Percentiles rank a stretch among this genome's conserved stretches.
Conservation (phyloP, 2,329 filamentous ascomycete genomes). For the Akanthomyces muscarius region DNA sequence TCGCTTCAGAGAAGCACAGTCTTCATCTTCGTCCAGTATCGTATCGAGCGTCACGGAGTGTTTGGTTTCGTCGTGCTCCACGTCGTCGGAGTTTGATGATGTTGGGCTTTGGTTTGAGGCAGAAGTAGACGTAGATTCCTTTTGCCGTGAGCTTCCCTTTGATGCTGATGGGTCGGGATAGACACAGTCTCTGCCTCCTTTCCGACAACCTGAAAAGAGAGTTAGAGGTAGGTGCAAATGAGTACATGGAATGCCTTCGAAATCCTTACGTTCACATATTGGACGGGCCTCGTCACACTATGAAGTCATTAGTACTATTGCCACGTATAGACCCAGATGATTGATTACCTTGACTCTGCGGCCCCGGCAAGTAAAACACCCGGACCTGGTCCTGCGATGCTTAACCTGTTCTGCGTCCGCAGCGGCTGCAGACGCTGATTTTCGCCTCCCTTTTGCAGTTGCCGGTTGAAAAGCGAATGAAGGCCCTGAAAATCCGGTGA, state of each 20-base stretch:
- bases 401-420: slow-evolving; percentile 70
- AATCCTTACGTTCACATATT: slow-evolving; percentile 68
- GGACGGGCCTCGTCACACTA: slow-evolving; percentile 90
- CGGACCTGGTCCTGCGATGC: slow-evolving; percentile 87
- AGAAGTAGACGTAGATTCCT: slow-evolving; percentile 36
- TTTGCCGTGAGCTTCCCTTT: slow-evolving; percentile 35
- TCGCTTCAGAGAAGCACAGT: slow-evolving; percentile 20
- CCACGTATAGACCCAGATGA: neutral
- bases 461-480: slow-evolving; percentile 46
- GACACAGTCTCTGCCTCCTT: slow-evolving; percentile 83
- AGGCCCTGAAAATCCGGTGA: slow-evolving; percentile 47
- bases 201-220: slow-evolving; percentile 67
- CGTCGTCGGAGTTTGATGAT: slow-evolving; percentile 47
- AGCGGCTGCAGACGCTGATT: slow-evolving; percentile 36
- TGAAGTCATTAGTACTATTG: slow-evolving; percentile 17
- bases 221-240: slow-evolving; percentile 27
- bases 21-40: slow-evolving; percentile 54
- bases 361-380: slow-evolving; percentile 86
- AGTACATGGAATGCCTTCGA: neutral
- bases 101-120: slow-evolving; percentile 44
- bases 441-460: slow-evolving; percentile 47
- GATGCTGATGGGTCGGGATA: slow-evolving; percentile 69
- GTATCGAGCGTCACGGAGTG: slow-evolving; percentile 42
- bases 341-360: slow-evolving; percentile 74
- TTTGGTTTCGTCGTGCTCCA: slow-evolving; percentile 32